Conservation (phyloP, 129 eudicot genomes). For the Pseudognaphalium luteoalbum region DNA sequence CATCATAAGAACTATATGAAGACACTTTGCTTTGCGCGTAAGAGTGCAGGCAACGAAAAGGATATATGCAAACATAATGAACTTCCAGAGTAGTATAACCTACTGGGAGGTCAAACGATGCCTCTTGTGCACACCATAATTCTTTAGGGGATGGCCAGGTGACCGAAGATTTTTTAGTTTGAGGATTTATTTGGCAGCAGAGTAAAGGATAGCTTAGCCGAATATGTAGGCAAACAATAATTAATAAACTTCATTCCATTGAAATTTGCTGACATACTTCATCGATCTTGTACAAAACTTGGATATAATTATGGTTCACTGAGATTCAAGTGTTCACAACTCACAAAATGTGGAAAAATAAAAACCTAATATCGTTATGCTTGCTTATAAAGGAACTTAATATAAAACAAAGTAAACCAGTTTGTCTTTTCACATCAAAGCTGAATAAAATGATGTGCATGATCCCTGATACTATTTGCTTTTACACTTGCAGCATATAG, state of each 20-base stretch:
- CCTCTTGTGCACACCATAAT: not conserved
- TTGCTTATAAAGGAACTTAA: slow-evolving; percentile 3
- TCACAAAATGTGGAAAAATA: not conserved
- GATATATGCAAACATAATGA: not conserved
- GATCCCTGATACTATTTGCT: slow-evolving; percentile 12
- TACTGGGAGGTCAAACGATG: not conserved
- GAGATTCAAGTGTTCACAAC: slow-evolving; percentile 3
- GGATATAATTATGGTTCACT: not conserved
- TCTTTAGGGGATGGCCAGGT: not conserved
- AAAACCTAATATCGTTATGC: slow-evolving; percentile 11
- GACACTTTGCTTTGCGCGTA: not conserved
- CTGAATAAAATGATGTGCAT: not conserved
- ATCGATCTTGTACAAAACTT: slow-evolving; percentile 13
- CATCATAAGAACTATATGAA: slow-evolving; percentile 1
- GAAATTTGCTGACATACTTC: slow-evolving; percentile 5
- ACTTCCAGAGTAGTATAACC: not conserved
- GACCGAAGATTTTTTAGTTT: not conserved
- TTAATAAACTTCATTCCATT: not conserved
- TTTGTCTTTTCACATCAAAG: slow-evolving; percentile 9
- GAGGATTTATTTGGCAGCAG: not conserved
- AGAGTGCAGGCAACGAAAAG: not conserved
- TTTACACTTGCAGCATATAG: slow-evolving; percentile 31
- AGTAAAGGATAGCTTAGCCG: not conserved
- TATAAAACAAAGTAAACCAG: slow-evolving; percentile 3
- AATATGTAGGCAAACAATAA: slow-evolving; percentile 9